Evolutionary conservation across 371 early-diverging fungal species (phyloP), one percentile per base, ranked within the genome.

Genomic region (Mortierella sp.): DNA sequence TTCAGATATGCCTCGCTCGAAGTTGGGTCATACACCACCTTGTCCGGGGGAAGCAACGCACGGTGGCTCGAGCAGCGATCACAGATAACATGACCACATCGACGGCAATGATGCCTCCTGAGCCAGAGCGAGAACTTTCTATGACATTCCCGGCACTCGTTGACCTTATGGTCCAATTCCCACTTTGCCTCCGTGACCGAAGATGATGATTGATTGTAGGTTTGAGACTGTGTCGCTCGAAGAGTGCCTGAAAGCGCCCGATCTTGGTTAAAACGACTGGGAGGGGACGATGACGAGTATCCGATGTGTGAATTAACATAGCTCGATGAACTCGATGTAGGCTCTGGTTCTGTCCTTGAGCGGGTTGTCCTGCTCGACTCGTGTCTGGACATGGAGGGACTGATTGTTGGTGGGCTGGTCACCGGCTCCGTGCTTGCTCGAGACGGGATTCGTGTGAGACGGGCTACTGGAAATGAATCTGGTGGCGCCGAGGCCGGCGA

Each of bases 21-120:
- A 0, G 73, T 63, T 50, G 88, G 88, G 60, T 88, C 85, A 48
- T 82, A 85, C 13, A 88, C 64, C 24, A 88, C 85, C 67, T 83
- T 82, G 10, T 82, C 71, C 0, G 85, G 77, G 10, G 73, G 54
- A 4, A 91, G 58, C 49, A 82, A 81, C 6, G 86, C 79, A 17
- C 91, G 84, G 2, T 81, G 79, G 19, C 82, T 79, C 0, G 91
- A 90, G 63, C 92, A 94, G 7, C 79, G 72, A 70, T 91, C 91
- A 68, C 95, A 95, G 24, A 91, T 90, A 53, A 94, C 85, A 9
- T 86, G 78, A 19, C 95, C 94, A 84, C 95, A 95, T n/a, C 93
- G 90, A 62, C 92, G 87, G 63, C 94, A 94, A 64, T 94, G 94
- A 66, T 93, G 95, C 44, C 91, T 85, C 40, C 95, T 80, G 3